phyloP scores from a whole-genome alignment of 1,139 yeast species.

The Saccharomyces uvarum region DNA sequence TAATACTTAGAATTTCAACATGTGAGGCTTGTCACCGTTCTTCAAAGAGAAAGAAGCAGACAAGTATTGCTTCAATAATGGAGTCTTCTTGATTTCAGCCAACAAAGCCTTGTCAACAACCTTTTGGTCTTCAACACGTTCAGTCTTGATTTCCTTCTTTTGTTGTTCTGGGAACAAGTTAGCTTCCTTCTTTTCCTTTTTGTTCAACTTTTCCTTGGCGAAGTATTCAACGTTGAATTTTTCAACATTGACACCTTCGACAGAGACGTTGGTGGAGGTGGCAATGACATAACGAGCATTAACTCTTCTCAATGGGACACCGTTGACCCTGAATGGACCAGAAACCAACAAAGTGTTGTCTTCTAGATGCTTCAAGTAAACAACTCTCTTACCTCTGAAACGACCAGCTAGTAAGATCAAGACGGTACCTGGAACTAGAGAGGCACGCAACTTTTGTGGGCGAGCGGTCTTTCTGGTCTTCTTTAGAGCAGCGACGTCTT shows the following conservation, averaged over 20 bases:
- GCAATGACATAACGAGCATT: conserved; percentile 98
- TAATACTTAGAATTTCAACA: conserved; percentile 77
- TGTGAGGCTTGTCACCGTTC: conserved; percentile 99
- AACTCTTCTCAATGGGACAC: conserved; percentile 99
- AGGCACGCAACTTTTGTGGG: conserved; percentile 94
- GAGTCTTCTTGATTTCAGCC: conserved; percentile 94
- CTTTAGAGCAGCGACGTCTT: conserved; percentile 83
- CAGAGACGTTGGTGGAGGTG: conserved; percentile 86
- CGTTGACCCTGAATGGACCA: conserved; percentile 99
- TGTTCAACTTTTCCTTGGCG: conserved; percentile 87
- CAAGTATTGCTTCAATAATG: conserved; percentile 95
- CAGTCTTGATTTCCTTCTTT: conserved; percentile 78
- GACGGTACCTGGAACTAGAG: conserved; percentile 97
- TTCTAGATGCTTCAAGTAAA: conserved; percentile 93
- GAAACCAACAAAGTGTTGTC: conserved; percentile 97
- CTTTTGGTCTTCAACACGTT: conserved; percentile 98
- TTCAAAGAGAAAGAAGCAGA: conserved; percentile 94
- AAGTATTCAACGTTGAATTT: conserved; percentile 95
- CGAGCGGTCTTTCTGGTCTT: conserved; percentile 84
- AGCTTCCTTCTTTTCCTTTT: conserved; percentile 79
- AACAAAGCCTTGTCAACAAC: conserved; percentile 89
- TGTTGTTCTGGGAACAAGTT: conserved; percentile 86
- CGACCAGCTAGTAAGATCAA: conserved; percentile 98
- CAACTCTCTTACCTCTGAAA: conserved; percentile 99
- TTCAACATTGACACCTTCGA: conserved; percentile 75